phyloP scores from a whole-genome alignment of 2,329 filamentous ascomycete species.

The Ramularia collo-cygni region DNA sequence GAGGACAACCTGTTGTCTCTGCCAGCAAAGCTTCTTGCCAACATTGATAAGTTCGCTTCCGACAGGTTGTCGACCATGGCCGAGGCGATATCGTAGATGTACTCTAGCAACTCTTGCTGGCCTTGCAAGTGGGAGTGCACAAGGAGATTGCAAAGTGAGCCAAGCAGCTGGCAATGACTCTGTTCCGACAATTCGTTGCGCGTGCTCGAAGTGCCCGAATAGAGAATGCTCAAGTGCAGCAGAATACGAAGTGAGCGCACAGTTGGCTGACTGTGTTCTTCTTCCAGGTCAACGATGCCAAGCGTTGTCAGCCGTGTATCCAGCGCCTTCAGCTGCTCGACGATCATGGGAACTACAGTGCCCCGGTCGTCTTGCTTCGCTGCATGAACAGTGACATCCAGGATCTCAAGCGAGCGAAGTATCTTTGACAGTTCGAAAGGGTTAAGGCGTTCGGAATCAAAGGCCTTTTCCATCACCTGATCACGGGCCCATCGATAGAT shows the following conservation, averaged over 20 bases:
- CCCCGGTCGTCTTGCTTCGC: constrained; percentile 12
- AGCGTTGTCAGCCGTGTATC: constrained; percentile 11
- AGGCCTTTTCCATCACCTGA: constrained; percentile 25
- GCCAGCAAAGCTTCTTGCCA: constrained; percentile 24
- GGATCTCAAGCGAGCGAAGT: constrained; percentile 20
- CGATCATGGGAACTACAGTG: constrained; percentile 13
- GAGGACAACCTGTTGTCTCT: constrained; percentile 35
- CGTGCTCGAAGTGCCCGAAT: constrained; percentile 23
- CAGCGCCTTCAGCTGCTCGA: constrained; percentile 22
- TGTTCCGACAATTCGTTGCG: constrained; percentile 27
- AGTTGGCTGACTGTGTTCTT: constrained; percentile 1
- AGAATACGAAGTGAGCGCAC: constrained; percentile 23
- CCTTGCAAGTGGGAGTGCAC: constrained; percentile 32
- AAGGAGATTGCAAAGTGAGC: constrained; percentile 34
- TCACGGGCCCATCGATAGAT: constrained; percentile 28
- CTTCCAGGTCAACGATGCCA: constrained; percentile 6
- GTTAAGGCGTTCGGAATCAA: background rate
- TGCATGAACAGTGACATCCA: constrained; percentile 22
- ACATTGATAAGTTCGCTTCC: constrained; percentile 30
- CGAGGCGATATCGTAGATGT: constrained; percentile 39
- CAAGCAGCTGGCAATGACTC: constrained; percentile 19
- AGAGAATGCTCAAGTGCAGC: constrained; percentile 36
- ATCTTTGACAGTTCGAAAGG: constrained; percentile 6
- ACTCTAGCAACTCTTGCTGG: constrained; percentile 32
- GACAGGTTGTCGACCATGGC: constrained; percentile 37